phyloP scores from a whole-genome alignment of 352 stramenopile species.

The Phytophthora sp. region DNA sequence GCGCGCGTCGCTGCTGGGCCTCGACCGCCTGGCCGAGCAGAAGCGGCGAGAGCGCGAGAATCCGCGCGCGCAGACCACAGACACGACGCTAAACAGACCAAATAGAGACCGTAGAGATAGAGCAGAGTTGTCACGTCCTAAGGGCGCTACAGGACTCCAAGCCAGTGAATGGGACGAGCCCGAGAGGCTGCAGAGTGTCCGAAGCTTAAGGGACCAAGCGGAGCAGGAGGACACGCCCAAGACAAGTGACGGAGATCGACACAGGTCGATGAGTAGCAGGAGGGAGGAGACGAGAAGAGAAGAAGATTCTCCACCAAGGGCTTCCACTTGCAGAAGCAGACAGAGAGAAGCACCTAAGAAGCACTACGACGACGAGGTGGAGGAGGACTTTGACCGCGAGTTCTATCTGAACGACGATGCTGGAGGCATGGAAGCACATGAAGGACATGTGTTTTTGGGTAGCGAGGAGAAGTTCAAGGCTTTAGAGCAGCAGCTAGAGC shows the following conservation, averaged over 20 bases:
- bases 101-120: background rate
- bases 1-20: slow-evolving; percentile 53
- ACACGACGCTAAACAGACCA: background rate
- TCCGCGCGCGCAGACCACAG: background rate
- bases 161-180: slow-evolving; percentile 80
- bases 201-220: background rate
- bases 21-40: slow-evolving; percentile 64
- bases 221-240: slow-evolving; percentile 27
- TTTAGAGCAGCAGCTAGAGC: slow-evolving; percentile 90
- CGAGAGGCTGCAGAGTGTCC: slow-evolving; percentile 70
- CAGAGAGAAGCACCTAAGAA: slow-evolving; percentile 63
- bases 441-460: slow-evolving; percentile 91
- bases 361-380: slow-evolving; percentile 77
- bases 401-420: slow-evolving; percentile 96
- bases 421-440: slow-evolving; percentile 56
- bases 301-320: background rate
- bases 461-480: slow-evolving; percentile 91
- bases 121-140: slow-evolving; percentile 30
- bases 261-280: slow-evolving; percentile 4
- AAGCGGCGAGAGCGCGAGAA: slow-evolving; percentile 56
- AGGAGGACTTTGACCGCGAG: slow-evolving; percentile 94
- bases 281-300: background rate
- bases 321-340: background rate
- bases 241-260: slow-evolving; percentile 58
- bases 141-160: slow-evolving; percentile 46